Evolutionary conservation across 768 basidiomycete genomes (phyloP).

Genomic region (Macrolepiota dolichaula): DNA sequence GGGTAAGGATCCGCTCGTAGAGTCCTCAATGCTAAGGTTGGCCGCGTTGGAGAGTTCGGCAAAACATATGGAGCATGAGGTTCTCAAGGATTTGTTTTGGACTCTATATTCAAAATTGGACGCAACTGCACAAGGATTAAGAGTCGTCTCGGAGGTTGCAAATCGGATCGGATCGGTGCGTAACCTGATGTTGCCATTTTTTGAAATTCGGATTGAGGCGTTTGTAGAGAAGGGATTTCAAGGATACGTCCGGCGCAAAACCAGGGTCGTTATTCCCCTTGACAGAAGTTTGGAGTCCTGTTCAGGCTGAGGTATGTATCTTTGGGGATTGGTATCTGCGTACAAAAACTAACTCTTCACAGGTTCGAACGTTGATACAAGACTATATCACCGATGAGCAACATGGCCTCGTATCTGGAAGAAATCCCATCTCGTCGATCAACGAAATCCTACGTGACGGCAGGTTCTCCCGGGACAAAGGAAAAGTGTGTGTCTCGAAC

Average conservation of each 20-base stretch:
- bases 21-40: conserved; percentile 58
- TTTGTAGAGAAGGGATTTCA: conserved; percentile 84
- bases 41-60: conserved; percentile 71
- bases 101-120: conserved; percentile 94
- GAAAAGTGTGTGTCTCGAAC: conserved; percentile 50
- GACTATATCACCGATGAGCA: conserved; percentile 95
- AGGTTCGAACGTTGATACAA: conserved; percentile 82
- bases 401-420: conserved; percentile 68
- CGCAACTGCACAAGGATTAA: conserved; percentile 87
- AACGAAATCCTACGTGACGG: conserved; percentile 91
- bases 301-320: conserved; percentile 81
- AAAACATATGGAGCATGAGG: conserved; percentile 78
- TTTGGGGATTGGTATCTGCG: background rate
- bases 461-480: conserved; percentile 71
- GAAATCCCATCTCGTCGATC: conserved; percentile 90
- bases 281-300: conserved; percentile 81
- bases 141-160: conserved; percentile 87
- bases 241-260: conserved; percentile 78
- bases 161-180: conserved; percentile 89
- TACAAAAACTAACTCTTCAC: conserved; percentile 5
- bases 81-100: conserved; percentile 92
- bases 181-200: conserved; percentile 16
- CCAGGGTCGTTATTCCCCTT: conserved; percentile 77
- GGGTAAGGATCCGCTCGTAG: conserved; percentile 30
- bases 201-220: conserved; percentile 10